Evolutionary conservation across 148 eudicot species (phyloP).

Genomic region (Spergularia bocconei): DNA sequence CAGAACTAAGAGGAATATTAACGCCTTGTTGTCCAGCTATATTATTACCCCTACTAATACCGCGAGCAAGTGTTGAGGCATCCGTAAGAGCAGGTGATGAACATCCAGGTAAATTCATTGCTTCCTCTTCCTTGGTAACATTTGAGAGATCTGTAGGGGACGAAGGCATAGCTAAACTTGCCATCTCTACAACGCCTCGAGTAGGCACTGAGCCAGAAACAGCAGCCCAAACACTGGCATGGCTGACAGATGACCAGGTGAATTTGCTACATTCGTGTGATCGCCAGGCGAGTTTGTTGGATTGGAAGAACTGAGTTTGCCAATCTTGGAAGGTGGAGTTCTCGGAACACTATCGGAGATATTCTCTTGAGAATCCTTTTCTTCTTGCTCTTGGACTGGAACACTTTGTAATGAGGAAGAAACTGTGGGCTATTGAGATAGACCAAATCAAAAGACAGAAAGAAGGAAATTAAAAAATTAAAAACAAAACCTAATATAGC

Average conservation of each 20-base stretch:
- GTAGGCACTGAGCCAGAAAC: constrained; percentile 38
- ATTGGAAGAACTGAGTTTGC: constrained; percentile 48
- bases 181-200: constrained; percentile 41
- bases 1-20: constrained; percentile 48
- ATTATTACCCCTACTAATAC: constrained; percentile 56
- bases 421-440: constrained; percentile 40
- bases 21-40: constrained; percentile 51
- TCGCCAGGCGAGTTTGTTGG: constrained; percentile 52
- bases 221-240: constrained; percentile 40
- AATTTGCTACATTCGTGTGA: constrained; percentile 37
- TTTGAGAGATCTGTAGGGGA: constrained; percentile 48
- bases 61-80: constrained; percentile 40
- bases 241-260: constrained; percentile 33
- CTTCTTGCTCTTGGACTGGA: constrained; percentile 68
- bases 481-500: constrained; percentile 2
- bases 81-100: constrained; percentile 69
- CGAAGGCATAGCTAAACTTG: constrained; percentile 39
- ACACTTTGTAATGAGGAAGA: constrained; percentile 52
- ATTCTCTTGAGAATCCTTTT: constrained; percentile 53
- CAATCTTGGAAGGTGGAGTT: constrained; percentile 75
- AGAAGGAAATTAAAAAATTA: neutral
- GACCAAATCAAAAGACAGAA: constrained; percentile 11
- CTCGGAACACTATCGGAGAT: constrained; percentile 55
- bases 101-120: constrained; percentile 49
- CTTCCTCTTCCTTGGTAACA: constrained; percentile 70